A percentile compares a stretch with the other conserved stretches of the same genome.
Evolutionary conservation across 495 filamentous ascomycete genomes (phyloP).

Genomic region (Trichoderma erinaceum): DNA sequence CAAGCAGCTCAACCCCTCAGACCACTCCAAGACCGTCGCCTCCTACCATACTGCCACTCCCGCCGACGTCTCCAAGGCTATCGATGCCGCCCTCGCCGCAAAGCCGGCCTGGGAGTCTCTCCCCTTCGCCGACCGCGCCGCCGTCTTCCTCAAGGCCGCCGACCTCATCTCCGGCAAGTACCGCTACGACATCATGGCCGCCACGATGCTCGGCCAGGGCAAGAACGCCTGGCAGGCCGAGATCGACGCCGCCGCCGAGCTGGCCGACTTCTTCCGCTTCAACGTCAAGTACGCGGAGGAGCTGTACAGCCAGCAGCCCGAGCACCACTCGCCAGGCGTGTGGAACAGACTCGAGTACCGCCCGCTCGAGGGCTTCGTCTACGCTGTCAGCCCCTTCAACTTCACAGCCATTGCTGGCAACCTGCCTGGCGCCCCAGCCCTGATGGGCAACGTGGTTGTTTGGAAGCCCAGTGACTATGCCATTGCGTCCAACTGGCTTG

Average conservation of each 20-base stretch:
- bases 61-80: slow-evolving; percentile 66
- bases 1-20: slow-evolving; percentile 67
- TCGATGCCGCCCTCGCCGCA: slow-evolving; percentile 72
- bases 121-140: slow-evolving; percentile 84
- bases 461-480: slow-evolving; percentile 84
- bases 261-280: slow-evolving; percentile 86
- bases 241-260: slow-evolving; percentile 89
- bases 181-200: slow-evolving; percentile 85
- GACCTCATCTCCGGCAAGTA: slow-evolving; percentile 86
- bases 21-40: slow-evolving; percentile 65
- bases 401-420: slow-evolving; percentile 84
- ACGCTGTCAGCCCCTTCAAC: slow-evolving; percentile 82
- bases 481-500: slow-evolving; percentile 64
- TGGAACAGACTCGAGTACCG: slow-evolving; percentile 83
- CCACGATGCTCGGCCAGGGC: slow-evolving; percentile 89
- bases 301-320: slow-evolving; percentile 76
- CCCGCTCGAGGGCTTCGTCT: slow-evolving; percentile 81
- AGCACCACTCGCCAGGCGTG: slow-evolving; percentile 65
- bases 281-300: slow-evolving; percentile 86
- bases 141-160: slow-evolving; percentile 88
- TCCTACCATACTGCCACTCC: slow-evolving; percentile 70
- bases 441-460: slow-evolving; percentile 81
- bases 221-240: slow-evolving; percentile 97
- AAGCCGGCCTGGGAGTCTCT: slow-evolving; percentile 75
- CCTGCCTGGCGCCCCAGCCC: slow-evolving; percentile 62